Evolutionary conservation across 768 basidiomycete genomes (phyloP), one percentile per base, ranked within the genome.

Genomic region (Dacryopinax spathularia): DNA sequence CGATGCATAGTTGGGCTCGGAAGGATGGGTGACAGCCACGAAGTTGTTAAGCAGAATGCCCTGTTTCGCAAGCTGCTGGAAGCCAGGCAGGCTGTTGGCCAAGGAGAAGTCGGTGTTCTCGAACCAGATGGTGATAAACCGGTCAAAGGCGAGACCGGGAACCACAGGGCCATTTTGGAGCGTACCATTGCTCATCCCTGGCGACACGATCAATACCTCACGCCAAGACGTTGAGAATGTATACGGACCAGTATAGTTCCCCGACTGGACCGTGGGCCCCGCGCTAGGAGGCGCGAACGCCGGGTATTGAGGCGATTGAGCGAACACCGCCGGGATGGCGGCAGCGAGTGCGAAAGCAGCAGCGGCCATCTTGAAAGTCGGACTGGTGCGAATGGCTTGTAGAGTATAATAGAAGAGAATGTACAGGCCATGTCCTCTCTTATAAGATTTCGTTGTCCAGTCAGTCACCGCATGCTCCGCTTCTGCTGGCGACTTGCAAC

Each of bases 71-170:
- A 86, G 71, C 48, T 72, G 60, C 60, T 70, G 65, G 70, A 78
- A 77, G 15, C 64, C 65, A 15, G 72, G 22, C 10, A 41, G 29
- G 25, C 13, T 10, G 48, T 56, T 56, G 63, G 72, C 75, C 61
- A 67, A 68, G 12, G 66, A 70, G 65, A 74, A 86, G 67, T 85
- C 79, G 15, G 81, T 84, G 71, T 85, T 86, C 70, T 85, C 84
- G 35, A 86, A 74, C 62, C 62, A 61, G 35, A 67, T 65, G 66
- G 74, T 72, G 65, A 79, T 76, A 73, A 83, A 77, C 4, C 80
- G 74, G 65, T 80, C 75, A 64, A 80, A 82, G n/a, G 72, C 73
- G 62, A 73, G 72, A 35, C 81, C 81, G 0, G 72, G 37, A 2
- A 81, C 79, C 35, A 72, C 33, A 13, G 73, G 69, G 1, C 68